Conservation (phyloP, 2,329 filamentous ascomycete species). For the Beauveria australis region DNA sequence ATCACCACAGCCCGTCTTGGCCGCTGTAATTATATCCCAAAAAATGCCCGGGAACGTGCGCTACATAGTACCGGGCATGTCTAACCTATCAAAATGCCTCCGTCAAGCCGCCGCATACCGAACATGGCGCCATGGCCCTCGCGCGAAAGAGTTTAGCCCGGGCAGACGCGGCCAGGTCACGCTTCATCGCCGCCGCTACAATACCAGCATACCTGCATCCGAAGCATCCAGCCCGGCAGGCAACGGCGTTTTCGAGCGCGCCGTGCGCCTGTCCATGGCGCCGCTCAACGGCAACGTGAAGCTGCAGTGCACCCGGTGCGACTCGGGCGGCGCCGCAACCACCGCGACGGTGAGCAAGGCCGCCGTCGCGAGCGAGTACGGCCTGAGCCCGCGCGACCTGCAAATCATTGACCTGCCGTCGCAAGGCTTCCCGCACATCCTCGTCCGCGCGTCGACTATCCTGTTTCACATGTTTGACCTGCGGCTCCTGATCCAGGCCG, state of each 20-base stretch:
- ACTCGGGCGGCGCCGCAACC: neutral
- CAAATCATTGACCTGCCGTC: conserved; percentile 25
- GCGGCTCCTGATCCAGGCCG: conserved; percentile 25
- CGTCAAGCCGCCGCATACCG: neutral
- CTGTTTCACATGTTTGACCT: conserved; percentile 27
- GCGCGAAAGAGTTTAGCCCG: neutral
- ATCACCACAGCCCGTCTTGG: too few relatives aligned
- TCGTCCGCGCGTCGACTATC: conserved; percentile 24
- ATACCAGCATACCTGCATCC: neutral
- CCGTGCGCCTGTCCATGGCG: neutral
- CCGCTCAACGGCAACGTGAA: conserved; percentile 7
- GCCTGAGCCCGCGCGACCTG: conserved; percentile 21
- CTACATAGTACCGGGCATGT: neutral
- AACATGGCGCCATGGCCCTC: neutral
- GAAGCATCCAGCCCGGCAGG: neutral
- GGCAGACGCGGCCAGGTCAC: neutral
- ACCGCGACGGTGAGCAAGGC: conserved; percentile 12
- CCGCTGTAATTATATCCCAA: neutral
- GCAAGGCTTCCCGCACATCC: conserved; percentile 24
- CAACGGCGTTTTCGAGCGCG: neutral
- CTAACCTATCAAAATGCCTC: neutral
- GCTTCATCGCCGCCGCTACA: neutral
- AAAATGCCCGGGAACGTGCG: neutral
- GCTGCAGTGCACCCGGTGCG: conserved; percentile 8
- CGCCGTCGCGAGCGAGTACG: conserved; percentile 10